phyloP scores from a whole-genome alignment of 1,284 basidiomycete genomes.

The Ustilago xerochloae region DNA sequence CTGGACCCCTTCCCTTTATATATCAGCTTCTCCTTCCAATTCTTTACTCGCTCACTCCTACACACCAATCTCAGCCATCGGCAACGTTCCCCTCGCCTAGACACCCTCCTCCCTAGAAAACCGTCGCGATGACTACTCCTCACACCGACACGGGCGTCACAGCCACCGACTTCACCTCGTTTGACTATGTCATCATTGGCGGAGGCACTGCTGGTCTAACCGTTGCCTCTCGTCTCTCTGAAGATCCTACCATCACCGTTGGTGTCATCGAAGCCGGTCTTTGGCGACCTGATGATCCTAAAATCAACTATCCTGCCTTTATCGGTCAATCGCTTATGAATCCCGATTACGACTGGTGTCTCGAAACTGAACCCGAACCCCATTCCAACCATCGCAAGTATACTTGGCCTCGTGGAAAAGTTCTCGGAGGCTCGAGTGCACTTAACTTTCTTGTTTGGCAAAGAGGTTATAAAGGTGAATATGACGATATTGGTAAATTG shows the following conservation, averaged over 20 bases:
- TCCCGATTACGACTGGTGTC: conserved; percentile 54
- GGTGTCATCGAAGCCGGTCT: conserved; percentile 58
- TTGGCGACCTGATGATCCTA: conserved; percentile 52
- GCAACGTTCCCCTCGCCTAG: neutral
- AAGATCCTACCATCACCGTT: conserved; percentile 47
- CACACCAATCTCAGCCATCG: no score
- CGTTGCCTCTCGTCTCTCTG: conserved; percentile 50
- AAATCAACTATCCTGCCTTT: conserved; percentile 53
- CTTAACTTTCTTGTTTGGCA: conserved; percentile 70
- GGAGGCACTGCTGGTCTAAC: conserved; percentile 58
- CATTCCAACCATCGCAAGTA: conserved; percentile 52
- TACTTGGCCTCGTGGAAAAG: conserved; percentile 50
- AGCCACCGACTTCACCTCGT: conserved; percentile 43
- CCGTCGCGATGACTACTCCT: conserved; percentile 14
- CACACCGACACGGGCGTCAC: conserved; percentile 49
- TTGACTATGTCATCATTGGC: conserved; percentile 56
- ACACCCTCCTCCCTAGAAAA: neutral
- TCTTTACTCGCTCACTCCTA: neutral
- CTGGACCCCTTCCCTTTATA: neutral
- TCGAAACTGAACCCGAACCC: conserved; percentile 42
- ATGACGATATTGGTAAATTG: conserved; percentile 52
- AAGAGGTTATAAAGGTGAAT: conserved; percentile 53
- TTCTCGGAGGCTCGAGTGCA: conserved; percentile 61
- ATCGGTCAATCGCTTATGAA: conserved; percentile 55
- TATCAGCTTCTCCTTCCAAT: neutral